A percentile compares a stretch with the other conserved stretches of the same genome.
Conservation (phyloP, 495 filamentous ascomycete genomes). For the Saxophila tyrrhenica region DNA sequence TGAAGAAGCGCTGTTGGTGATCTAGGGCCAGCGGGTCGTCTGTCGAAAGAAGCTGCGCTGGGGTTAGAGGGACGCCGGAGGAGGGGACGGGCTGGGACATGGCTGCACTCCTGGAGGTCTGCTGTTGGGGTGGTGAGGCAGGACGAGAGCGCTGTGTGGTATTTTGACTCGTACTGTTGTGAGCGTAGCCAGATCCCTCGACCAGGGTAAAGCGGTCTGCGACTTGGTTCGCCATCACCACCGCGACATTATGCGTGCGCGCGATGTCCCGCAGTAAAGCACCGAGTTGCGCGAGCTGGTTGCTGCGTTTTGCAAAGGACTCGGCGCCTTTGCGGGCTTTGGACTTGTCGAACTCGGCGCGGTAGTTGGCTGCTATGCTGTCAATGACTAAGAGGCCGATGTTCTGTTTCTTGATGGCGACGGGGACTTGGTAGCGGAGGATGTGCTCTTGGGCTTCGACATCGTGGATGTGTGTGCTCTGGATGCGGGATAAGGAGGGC, state of each 20-base stretch:
- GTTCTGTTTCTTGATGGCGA: constrained; percentile 61
- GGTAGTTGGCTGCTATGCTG: constrained; percentile 86
- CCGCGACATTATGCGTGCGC: constrained; percentile 55
- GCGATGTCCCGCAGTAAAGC: constrained; percentile 64
- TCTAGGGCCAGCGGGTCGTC: constrained; percentile 55
- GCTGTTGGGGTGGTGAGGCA: constrained; percentile 1
- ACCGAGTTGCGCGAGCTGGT: constrained; percentile 67
- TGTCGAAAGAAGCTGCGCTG: constrained; percentile 15
- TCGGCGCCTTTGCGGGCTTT: constrained; percentile 22
- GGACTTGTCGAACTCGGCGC: constrained; percentile 65
- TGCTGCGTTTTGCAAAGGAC: constrained; percentile 48
- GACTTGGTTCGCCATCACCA: constrained; percentile 95
- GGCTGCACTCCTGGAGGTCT: background rate
- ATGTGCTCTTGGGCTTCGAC: constrained; percentile 95
- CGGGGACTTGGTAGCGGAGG: constrained; percentile 77
- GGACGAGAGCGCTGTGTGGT: constrained; percentile 10
- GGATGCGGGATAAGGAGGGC: constrained; percentile 57
- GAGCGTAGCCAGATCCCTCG: background rate
- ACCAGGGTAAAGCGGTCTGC: constrained; percentile 58
- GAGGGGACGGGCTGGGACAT: constrained; percentile 7
- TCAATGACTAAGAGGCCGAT: constrained; percentile 78
- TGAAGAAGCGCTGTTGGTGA: constrained; percentile 88
- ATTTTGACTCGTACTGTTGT: background rate
- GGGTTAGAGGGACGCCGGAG: constrained; percentile 17
- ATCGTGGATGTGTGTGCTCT: constrained; percentile 76